phyloP scores from a whole-genome alignment of 176 grass and related monocot genomes.

The Dactylis glomerata region DNA sequence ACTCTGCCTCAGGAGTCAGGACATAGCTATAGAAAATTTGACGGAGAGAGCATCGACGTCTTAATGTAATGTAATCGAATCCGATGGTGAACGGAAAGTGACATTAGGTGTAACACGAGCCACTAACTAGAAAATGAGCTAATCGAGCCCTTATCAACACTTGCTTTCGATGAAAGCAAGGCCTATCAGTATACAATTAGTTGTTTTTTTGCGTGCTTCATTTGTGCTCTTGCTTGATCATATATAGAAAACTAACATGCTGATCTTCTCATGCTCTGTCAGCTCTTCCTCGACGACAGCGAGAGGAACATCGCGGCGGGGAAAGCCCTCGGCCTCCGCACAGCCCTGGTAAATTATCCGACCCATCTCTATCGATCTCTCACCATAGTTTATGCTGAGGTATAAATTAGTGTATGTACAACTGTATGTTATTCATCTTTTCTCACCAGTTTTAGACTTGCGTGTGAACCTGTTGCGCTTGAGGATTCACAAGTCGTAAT shows the following conservation, averaged over 20 bases:
- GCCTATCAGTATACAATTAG: neutral
- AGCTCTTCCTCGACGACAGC: constrained; percentile 94
- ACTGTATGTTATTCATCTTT: neutral
- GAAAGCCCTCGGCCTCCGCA: constrained; percentile 75
- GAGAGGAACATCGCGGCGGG: constrained; percentile 95
- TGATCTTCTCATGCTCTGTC: neutral
- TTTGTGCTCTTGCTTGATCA: neutral
- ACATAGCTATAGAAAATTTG: neutral
- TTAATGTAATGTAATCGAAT: neutral
- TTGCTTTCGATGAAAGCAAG: constrained; percentile 29
- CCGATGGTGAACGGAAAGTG: neutral
- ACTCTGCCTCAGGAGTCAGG: neutral
- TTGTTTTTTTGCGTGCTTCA: neutral
- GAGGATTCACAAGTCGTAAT: neutral
- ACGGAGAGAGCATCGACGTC: neutral
- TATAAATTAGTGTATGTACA: no score
- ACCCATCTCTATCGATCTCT: neutral
- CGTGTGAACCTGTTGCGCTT: neutral
- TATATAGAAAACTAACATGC: neutral
- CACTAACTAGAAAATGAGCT: neutral
- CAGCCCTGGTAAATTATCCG: constrained; percentile 62
- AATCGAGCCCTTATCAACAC: neutral
- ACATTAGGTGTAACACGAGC: neutral
- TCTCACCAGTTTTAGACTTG: neutral
- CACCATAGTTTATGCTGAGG: neutral